phyloP scores from a whole-genome alignment of 345 rosid species.

The Turritis glabra region DNA sequence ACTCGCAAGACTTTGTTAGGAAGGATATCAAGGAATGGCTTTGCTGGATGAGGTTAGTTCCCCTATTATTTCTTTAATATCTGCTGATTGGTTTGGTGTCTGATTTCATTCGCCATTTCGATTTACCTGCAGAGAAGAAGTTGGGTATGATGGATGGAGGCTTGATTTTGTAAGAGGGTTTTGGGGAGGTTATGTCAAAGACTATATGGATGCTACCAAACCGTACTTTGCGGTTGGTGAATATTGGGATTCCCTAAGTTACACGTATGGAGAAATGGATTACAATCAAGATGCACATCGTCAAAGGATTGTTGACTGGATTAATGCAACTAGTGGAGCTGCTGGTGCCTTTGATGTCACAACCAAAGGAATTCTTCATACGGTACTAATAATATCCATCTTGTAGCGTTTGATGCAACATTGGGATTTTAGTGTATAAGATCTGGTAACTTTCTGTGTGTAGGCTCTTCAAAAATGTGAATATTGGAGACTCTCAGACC shows the following conservation, averaged over 20 bases:
- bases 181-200: constrained; percentile 99
- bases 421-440: not conserved
- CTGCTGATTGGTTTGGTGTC: not conserved
- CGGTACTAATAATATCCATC: constrained; percentile 43
- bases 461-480: constrained; percentile 86
- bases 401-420: not conserved
- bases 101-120: not conserved
- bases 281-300: constrained; percentile 95
- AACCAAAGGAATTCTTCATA: constrained; percentile 91
- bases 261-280: constrained; percentile 88
- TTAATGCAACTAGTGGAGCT: constrained; percentile 77
- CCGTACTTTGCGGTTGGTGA: constrained; percentile 94
- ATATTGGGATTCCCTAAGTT: constrained; percentile 93
- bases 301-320: constrained; percentile 93
- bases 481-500: constrained; percentile 92
- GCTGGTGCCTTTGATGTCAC: constrained; percentile 98
- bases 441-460: not conserved
- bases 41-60: constrained; percentile 76
- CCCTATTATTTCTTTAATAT: not conserved
- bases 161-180: constrained; percentile 98
- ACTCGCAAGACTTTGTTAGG: constrained; percentile 96
- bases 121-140: constrained; percentile 66
- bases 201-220: constrained; percentile 81
- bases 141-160: constrained; percentile 99
- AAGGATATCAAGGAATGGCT: constrained; percentile 95